Percentiles rank a stretch among this genome's conserved stretches.
Evolutionary conservation across 2,329 filamentous ascomycete genomes (phyloP).

Genomic region (Ceratocystiopsis minuta): DNA sequence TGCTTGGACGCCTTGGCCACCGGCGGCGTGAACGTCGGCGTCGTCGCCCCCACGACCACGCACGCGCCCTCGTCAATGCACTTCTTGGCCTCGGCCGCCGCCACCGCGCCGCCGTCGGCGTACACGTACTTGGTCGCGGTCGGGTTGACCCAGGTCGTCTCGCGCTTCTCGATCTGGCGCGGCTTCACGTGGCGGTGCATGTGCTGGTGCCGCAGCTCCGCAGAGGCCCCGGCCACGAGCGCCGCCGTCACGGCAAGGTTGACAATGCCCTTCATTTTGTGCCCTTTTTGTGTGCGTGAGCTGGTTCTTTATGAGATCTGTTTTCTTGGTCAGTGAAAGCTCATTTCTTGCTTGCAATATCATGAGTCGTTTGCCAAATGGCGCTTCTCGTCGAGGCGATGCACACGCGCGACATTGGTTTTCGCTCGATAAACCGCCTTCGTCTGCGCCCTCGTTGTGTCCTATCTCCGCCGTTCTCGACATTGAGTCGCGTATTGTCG

Average conservation of each 20-base stretch:
- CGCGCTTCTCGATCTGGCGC: constrained; percentile 24
- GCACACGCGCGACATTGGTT: too few relatives aligned
- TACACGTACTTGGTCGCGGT: constrained; percentile 51
- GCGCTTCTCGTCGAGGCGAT: too few relatives aligned
- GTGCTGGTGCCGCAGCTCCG: constrained; percentile 39
- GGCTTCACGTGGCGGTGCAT: constrained; percentile 32
- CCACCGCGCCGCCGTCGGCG: constrained; percentile 45
- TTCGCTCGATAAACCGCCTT: too few relatives aligned
- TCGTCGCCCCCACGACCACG: constrained; percentile 42
- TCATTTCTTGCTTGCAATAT: too few relatives aligned
- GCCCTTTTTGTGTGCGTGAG: not conserved
- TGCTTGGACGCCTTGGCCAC: constrained; percentile 17
- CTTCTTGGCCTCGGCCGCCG: constrained; percentile 44
- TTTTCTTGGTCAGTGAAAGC: too few relatives aligned
- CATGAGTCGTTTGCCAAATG: too few relatives aligned
- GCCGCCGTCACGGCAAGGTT: constrained; percentile 34
- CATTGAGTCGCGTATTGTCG: not conserved
- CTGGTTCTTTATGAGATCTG: not conserved
- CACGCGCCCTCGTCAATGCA: constrained; percentile 57
- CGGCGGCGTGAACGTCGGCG: constrained; percentile 30
- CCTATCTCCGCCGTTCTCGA: too few relatives aligned
- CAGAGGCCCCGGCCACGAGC: constrained; percentile 28
- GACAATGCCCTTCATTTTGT: constrained; percentile 31
- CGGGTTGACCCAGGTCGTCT: constrained; percentile 35
- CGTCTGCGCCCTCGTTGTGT: too few relatives aligned